Evolutionary conservation across 495 filamentous ascomycete species (phyloP).

Genomic region (Parmelia sp.): DNA sequence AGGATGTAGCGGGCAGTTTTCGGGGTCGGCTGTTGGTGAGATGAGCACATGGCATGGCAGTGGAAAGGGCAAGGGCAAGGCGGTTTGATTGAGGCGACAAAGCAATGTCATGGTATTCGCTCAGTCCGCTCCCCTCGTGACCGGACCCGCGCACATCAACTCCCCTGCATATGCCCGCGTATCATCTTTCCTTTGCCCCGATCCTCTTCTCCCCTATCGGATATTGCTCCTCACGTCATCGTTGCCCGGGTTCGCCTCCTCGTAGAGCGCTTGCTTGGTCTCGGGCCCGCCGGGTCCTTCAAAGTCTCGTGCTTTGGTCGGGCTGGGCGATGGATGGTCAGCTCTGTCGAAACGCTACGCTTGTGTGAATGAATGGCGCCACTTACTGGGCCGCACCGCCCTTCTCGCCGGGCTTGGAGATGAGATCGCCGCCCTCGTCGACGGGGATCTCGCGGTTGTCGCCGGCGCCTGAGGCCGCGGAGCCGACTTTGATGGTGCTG

Average conservation of each 20-base stretch:
- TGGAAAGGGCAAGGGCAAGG: not conserved
- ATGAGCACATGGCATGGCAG: not conserved
- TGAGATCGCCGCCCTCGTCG: slow-evolving; percentile 40
- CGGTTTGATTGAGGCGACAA: not conserved
- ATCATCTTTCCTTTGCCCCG: slow-evolving; percentile 11
- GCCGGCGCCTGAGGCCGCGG: slow-evolving; percentile 38
- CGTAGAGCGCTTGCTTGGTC: slow-evolving; percentile 35
- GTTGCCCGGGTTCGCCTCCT: slow-evolving; percentile 34
- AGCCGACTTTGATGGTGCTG: slow-evolving; percentile 37
- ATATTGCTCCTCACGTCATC: slow-evolving; percentile 41
- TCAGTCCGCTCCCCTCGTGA: not conserved
- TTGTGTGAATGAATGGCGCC: not conserved
- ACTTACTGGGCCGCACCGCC: slow-evolving; percentile 31
- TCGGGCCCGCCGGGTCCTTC: slow-evolving; percentile 45
- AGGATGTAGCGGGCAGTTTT: not conserved
- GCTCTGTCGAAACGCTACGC: not conserved
- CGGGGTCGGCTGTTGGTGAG: not conserved
- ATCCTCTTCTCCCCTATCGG: slow-evolving; percentile 27
- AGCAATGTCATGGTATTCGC: too few relatives aligned
- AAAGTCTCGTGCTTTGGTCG: slow-evolving; percentile 45
- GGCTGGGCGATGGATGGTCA: slow-evolving; percentile 13
- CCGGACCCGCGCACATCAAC: slow-evolving; percentile 14
- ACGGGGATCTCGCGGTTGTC: slow-evolving; percentile 45
- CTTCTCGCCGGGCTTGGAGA: slow-evolving; percentile 25
- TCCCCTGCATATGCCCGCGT: not conserved